Base-by-base conservation (phyloP, 1,284 basidiomycete species). In the Microbotryum violaceum region DNA sequence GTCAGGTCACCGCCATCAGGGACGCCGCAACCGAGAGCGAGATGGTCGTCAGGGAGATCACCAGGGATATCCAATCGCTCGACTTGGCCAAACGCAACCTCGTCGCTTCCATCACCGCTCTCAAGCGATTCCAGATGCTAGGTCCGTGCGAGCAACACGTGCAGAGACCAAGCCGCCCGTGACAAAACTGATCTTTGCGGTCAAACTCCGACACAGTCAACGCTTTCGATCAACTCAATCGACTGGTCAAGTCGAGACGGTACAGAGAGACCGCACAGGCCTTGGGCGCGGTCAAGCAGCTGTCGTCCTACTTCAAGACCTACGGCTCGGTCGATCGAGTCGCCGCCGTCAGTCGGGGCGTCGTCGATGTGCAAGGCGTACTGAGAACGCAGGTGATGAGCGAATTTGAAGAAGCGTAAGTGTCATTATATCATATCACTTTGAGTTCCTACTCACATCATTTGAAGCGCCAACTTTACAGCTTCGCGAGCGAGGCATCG, bases 1-100 rank as follows among this genome's bases (percentile, higher is more conserved):
- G 86, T 33, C 91, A 97, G 77, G 92, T 97, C 83, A 90, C 88
- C 27, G 85, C 86, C 57, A 97, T 97, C 69, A 83, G 91, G 45
- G 91, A 96, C 75, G 94, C 97, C 0, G 91, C 92, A 0, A 88
- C 89, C 0, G 92, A 97, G 75, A 92, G 91, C 14, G 94, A 98
- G 74, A 90, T 89, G 1, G 91, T 97, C 53, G 96, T 98, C 44
- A 83, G 88, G 62, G 85, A 91, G 65, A 96, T 98, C 70, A 99
- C 96, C 6, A 87, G 90, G 68, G 96, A 99, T 75, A 97, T 99
- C 60, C 91, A 97, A 74, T 84, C 88, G 7, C 81, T 99, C 42
- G 96, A 98, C 74, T 79, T 89, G 42, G 93, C 92, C 37, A 98
- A 99, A 81, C 87, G 86, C 77, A 97, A 98, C 73, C 69, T 73